Evolutionary conservation across 805 yeast species (phyloP).

Genomic region (Yarrowia deformans): DNA sequence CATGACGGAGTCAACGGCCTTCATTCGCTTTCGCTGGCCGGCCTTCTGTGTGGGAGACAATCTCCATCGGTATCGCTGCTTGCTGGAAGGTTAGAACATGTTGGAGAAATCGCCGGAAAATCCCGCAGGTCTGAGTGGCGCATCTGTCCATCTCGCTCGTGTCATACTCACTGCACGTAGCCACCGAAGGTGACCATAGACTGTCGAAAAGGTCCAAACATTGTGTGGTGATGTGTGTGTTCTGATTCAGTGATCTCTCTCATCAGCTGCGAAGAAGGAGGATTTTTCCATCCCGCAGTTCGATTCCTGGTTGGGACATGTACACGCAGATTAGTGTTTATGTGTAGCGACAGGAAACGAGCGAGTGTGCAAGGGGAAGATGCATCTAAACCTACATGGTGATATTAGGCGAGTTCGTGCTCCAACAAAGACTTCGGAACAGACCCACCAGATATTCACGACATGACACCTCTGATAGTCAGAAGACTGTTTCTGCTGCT

Average conservation of each 20-base stretch:
- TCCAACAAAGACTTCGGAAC: no score
- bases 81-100: constrained; percentile 6
- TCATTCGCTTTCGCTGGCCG: constrained; percentile 84
- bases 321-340: background rate
- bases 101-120: background rate
- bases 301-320: constrained; percentile 4
- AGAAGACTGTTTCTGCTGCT: constrained; percentile 27
- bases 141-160: background rate
- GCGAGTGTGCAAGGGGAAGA: no score
- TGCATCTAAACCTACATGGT: no score
- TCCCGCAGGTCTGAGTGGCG: background rate
- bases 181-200: constrained; percentile 70
- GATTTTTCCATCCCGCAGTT: constrained; percentile 11
- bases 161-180: constrained; percentile 64
- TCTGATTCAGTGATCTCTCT: background rate
- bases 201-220: constrained; percentile 78
- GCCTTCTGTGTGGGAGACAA: constrained; percentile 81
- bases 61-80: constrained; percentile 53
- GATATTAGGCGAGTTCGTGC: no score
- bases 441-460: background rate
- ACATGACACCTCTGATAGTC: constrained; percentile 28
- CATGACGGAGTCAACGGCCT: constrained; percentile 79
- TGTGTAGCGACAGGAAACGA: background rate
- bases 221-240: constrained; percentile 44
- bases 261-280: background rate